Evolutionary conservation across 345 rosid species (phyloP).

Genomic region (Noccaea caerulescens): DNA sequence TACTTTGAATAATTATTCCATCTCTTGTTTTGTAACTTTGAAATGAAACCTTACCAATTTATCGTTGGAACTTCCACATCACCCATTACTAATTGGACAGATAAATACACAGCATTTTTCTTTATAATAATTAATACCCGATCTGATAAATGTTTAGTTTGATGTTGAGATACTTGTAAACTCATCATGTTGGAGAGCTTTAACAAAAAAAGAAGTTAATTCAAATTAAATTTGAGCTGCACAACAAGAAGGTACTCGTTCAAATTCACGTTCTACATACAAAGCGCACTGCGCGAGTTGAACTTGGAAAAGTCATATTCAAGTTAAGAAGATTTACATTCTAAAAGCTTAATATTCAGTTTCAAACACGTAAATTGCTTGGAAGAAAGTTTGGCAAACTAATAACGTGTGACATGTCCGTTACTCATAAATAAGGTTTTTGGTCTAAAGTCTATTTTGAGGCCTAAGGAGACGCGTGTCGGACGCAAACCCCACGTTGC

Average conservation of each 20-base stretch:
- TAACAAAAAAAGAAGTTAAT: too few species aligned
- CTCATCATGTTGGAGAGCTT: too few species aligned
- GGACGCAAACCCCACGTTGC: slow-evolving; percentile 36
- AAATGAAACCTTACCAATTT: slow-evolving; percentile 27
- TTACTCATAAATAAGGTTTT: slow-evolving; percentile 16
- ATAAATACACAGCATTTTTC: not conserved
- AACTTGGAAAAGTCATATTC: not conserved
- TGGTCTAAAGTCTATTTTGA: slow-evolving; percentile 21
- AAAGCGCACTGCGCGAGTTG: slow-evolving; percentile 2
- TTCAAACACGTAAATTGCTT: not conserved
- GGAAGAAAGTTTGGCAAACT: slow-evolving; percentile 15
- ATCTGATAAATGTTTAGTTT: not conserved
- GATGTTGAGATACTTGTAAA: not conserved
- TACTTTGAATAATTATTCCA: slow-evolving; percentile 22
- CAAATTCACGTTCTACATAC: not conserved
- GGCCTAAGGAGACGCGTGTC: slow-evolving; percentile 35
- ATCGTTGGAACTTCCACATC: slow-evolving; percentile 32
- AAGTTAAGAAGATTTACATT: not conserved
- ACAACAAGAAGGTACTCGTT: too few species aligned
- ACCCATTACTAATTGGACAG: not conserved
- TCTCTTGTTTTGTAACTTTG: slow-evolving; percentile 16
- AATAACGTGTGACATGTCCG: slow-evolving; percentile 14
- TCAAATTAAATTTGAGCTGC: not conserved
- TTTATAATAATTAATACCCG: slow-evolving; percentile 15
- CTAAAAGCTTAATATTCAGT: not conserved